Evolutionary conservation across 495 filamentous ascomycete species (phyloP).

Genomic region (Neurospora cerealis): DNA sequence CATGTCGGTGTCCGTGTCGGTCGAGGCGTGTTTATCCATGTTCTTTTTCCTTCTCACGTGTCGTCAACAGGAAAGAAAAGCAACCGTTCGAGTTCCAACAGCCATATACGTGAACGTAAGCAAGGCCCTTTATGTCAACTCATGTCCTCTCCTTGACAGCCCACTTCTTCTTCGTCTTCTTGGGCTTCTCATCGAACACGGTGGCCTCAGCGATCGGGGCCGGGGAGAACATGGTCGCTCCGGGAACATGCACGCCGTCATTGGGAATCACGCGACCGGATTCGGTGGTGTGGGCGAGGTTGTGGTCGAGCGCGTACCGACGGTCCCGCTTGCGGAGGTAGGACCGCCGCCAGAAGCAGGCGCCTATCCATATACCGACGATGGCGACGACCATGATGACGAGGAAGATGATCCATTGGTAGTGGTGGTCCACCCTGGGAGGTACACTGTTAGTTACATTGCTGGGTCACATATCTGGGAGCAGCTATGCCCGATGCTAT

Average conservation of each 20-base stretch:
- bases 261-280: slow-evolving; percentile 22
- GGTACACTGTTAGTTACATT: neutral
- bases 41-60: neutral
- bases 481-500: neutral
- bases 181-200: slow-evolving; percentile 16
- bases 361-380: slow-evolving; percentile 41
- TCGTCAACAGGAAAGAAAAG: neutral
- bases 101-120: slow-evolving; percentile 1
- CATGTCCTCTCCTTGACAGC: slow-evolving; percentile 24
- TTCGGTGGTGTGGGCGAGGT: slow-evolving; percentile 18
- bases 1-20: neutral
- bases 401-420: slow-evolving; percentile 48
- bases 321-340: slow-evolving; percentile 44
- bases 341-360: slow-evolving; percentile 40
- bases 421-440: slow-evolving; percentile 39
- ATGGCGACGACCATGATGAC: slow-evolving; percentile 43
- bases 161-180: slow-evolving; percentile 33
- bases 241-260: slow-evolving; percentile 19
- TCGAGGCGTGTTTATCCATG: neutral
- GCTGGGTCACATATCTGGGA: neutral
- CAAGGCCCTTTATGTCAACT: slow-evolving; percentile 1
- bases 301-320: slow-evolving; percentile 36
- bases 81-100: neutral
- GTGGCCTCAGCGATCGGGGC: slow-evolving; percentile 18
- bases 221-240: slow-evolving; percentile 22